Conservation (phyloP, 1,284 basidiomycete species). For the Ganoderma lingzhi region DNA sequence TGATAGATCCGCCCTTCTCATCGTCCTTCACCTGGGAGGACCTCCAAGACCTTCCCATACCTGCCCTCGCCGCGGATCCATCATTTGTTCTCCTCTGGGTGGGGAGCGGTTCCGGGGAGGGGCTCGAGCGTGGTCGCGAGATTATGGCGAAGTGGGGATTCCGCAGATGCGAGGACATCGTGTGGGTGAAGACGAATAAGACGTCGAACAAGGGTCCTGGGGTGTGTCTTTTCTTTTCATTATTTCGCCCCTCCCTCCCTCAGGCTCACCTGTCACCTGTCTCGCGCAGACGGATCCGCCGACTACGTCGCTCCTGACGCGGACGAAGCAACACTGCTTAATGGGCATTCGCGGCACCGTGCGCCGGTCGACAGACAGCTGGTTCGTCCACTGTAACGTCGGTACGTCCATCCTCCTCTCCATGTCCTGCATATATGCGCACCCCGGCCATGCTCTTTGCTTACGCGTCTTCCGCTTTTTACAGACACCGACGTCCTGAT, state of each 20-base stretch:
- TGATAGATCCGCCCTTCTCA: slow-evolving; percentile 90
- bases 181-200: slow-evolving; percentile 95
- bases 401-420: slow-evolving; percentile 53
- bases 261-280: background rate
- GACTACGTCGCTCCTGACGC: slow-evolving; percentile 83
- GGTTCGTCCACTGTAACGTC: slow-evolving; percentile 99
- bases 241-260: too few relatives aligned
- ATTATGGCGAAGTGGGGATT: slow-evolving; percentile 96
- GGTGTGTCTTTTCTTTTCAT: slow-evolving; percentile 45
- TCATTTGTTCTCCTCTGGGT: slow-evolving; percentile 98
- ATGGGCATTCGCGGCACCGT: slow-evolving; percentile 99
- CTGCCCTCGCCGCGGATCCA: slow-evolving; percentile 88
- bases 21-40: slow-evolving; percentile 87
- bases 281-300: slow-evolving; percentile 74
- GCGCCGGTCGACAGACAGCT: slow-evolving; percentile 89
- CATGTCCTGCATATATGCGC: background rate
- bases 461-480: background rate
- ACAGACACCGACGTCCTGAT: slow-evolving; percentile 96
- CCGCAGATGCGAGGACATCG: slow-evolving; percentile 94
- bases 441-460: background rate
- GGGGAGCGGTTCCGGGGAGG: slow-evolving; percentile 89
- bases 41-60: slow-evolving; percentile 84
- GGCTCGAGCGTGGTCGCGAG: slow-evolving; percentile 92
- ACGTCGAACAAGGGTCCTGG: slow-evolving; percentile 76
- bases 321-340: slow-evolving; percentile 95